A percentile compares a stretch with the other conserved stretches of the same genome.
These are phyloP conservation scores for Daldinia loculata DNA, from an alignment of 495 filamentous ascomycete genomes.

Conservation along the genomic window DNA sequence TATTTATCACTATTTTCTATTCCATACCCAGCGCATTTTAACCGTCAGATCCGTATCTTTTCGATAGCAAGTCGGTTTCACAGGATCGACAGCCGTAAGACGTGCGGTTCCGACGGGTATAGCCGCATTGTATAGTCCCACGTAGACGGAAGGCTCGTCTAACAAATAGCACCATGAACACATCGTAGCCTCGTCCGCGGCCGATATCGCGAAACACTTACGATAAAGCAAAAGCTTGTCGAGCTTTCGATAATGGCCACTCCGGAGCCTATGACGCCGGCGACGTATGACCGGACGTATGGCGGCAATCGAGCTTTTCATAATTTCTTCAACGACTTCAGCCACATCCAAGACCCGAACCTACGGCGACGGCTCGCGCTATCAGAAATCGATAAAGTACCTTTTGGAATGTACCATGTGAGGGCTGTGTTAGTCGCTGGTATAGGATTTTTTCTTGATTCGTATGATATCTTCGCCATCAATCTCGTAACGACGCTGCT, in stretches of 20 bases:
- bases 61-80: background rate
- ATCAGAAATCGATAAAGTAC: slow-evolving; percentile 76
- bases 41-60: background rate
- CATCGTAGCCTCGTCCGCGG: slow-evolving; percentile 1
- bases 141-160: background rate
- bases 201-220: slow-evolving; percentile 4
- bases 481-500: slow-evolving; percentile 74
- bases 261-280: slow-evolving; percentile 50
- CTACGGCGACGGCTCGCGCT: slow-evolving; percentile 75
- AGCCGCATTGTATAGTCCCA: slow-evolving; percentile 1
- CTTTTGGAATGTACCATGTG: slow-evolving; percentile 80
- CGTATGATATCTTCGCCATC: slow-evolving; percentile 83
- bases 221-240: background rate
- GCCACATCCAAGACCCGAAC: slow-evolving; percentile 73
- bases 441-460: slow-evolving; percentile 81
- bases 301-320: slow-evolving; percentile 67
- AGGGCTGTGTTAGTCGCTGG: slow-evolving; percentile 77
- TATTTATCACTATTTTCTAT: background rate
- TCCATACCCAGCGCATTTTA: background rate
- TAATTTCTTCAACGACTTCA: slow-evolving; percentile 66
- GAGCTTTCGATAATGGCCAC: slow-evolving; percentile 36
- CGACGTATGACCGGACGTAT: slow-evolving; percentile 47
- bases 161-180: slow-evolving; percentile 14
- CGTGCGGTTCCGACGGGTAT: background rate
- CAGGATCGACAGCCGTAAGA: background rate